A percentile compares a stretch with the other conserved stretches of the same genome.
phyloP scores from a whole-genome alignment of 148 eudicot genomes.

The Hydrangea macrophylla region DNA sequence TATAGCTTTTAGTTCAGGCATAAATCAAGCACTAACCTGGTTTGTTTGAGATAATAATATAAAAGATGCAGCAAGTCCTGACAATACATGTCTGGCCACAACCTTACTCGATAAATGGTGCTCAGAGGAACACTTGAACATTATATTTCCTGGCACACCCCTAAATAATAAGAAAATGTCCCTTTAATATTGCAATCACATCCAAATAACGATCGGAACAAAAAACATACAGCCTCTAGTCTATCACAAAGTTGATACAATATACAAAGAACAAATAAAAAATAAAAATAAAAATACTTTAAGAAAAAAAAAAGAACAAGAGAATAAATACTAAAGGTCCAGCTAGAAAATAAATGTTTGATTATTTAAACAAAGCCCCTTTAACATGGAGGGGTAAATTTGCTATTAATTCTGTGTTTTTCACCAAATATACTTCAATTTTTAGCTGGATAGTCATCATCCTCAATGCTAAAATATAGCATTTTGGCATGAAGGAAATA shows the following conservation, averaged over 20 bases:
- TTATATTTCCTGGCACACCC: slow-evolving; percentile 26
- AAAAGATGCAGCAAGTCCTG: slow-evolving; percentile 74
- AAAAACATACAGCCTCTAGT: not conserved
- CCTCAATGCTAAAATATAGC: too few species aligned
- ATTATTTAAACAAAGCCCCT: not conserved
- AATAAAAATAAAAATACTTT: too few species aligned
- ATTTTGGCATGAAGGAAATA: too few species aligned
- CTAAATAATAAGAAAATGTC: slow-evolving; percentile 25
- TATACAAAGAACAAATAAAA: too few species aligned
- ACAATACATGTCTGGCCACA: slow-evolving; percentile 44
- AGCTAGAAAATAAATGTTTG: not conserved
- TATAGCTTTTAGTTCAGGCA: not conserved
- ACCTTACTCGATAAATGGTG: slow-evolving; percentile 28
- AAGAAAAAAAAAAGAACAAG: too few species aligned
- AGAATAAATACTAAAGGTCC: too few species aligned
- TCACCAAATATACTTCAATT: too few species aligned
- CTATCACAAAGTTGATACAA: too few species aligned
- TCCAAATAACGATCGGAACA: not conserved
- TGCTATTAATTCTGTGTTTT: not conserved
- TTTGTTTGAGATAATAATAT: slow-evolving; percentile 58
- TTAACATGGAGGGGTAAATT: not conserved
- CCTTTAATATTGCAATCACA: not conserved
- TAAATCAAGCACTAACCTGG: slow-evolving; percentile 50
- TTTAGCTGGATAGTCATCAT: too few species aligned
- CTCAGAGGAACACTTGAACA: slow-evolving; percentile 42